Evolutionary conservation across 2,329 filamentous ascomycete genomes (phyloP), one percentile per base, ranked within the genome.

Genomic region (Bipolaris bicolor): DNA sequence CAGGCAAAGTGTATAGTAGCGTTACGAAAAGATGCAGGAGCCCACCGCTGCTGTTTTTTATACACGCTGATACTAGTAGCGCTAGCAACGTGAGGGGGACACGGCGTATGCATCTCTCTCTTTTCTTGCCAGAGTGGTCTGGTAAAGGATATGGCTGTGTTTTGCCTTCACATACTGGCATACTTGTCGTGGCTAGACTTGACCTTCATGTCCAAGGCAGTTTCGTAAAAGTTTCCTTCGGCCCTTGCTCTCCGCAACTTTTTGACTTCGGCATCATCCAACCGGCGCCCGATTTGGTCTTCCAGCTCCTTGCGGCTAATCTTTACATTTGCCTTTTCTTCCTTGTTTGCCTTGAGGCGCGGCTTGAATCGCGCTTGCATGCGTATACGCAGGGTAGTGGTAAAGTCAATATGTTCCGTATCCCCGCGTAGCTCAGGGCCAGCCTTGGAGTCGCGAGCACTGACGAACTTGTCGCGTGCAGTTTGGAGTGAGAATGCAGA

Each of bases 341-440:
- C 92, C 78, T 93, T 96, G 0, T 83, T 86, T 9, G 89, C 89
- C 77, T 89, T 90, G 44, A 95, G 77, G 61, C 85, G 85, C 7
- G 94, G 93, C 81, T 97, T 97, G 81, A 96, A 98, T 49, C 91
- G 84, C 20, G 94, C 92, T 79, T 98, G 94, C 93, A 98, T 97
- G 52, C 93, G 89, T 68, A 98, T 86, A 48, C 91, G 84, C 58
- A 96, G 75, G 6, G 88, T 89, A 9, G 91, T 92, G 66, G 84
- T 85, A 70, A 90, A 90, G 4, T 82, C 84, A 49, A 88, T 85
- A 7, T 80, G 78, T 13, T 88, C 86, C 7, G 86, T 89, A 74
- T 97, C 92, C 47, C 91, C 92, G 31, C 91, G 86, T 11, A 96
- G 81, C 65, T 93, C 89, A 0, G 86, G 83, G 2, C 52, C 62